Evolutionary conservation across 345 rosid genomes (phyloP), one percentile per base, ranked within the genome.

Genomic region (Raphanus sativus): DNA sequence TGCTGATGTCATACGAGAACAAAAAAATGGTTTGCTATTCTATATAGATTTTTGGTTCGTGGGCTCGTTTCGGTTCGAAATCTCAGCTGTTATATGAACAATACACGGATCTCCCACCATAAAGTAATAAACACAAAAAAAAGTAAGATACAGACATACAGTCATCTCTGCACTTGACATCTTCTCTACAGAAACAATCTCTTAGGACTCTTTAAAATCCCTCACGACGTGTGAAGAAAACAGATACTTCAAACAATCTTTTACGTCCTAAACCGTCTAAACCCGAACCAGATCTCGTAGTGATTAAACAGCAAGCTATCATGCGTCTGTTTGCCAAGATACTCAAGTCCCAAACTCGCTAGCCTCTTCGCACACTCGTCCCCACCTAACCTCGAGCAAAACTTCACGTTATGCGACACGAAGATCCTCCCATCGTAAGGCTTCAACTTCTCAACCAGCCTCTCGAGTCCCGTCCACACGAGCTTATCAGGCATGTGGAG

Each of bases 401-500:
- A 96, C 87, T 96, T 96, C 13, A 93, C 83, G 52, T 93, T 93
- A 83, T 93, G 99, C 0, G 98, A 95, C 71, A 95, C 97, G 45
- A 92, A 95, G 77, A 95, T 89, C 33, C 92, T 87, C 62, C 99
- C 98, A 8, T 85, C 86, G 42, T 83, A 80, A 77, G 98, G 98
- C 76, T 80, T 91, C 83, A 93, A 82, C 86, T 83, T 93, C 59
- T 60, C 76, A 3, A 73, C 94, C 67, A 93, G 74, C 80, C 94
- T 86, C 82, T 89, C 99, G 12, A 93, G 81, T 72, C 98, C 99
- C 54, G 77, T 80, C 99, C 99, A 96, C 10, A 96, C 99, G 3
- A 96, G 97, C 67, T 85, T 86, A 81, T 90, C 97, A 7, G 98
- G 98, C 97, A 96, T 89, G 81, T 96, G 99, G 71, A 96, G 94